Evolutionary conservation across 106 monocot genomes (phyloP).

Genomic region (Phalaenopsis aphrodite): DNA sequence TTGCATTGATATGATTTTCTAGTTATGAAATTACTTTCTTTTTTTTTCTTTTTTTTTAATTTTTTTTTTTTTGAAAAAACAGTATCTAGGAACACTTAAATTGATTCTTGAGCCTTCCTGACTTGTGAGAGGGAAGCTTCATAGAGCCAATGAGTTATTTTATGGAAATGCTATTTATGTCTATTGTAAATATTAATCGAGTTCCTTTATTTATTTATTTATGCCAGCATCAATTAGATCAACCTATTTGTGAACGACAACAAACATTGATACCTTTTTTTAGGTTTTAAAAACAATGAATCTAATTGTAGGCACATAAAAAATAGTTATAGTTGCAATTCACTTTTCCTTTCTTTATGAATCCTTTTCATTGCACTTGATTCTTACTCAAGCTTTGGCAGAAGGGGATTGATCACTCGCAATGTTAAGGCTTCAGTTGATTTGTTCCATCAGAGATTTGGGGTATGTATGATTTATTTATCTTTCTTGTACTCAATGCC

Average conservation of each 20-base stretch:
- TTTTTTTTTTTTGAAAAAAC: too few relatives aligned
- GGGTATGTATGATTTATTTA: constrained; percentile 36
- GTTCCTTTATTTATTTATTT: background rate
- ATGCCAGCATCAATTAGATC: background rate
- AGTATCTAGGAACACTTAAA: background rate
- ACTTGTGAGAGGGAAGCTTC: background rate
- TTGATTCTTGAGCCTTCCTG: background rate
- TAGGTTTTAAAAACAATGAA: background rate
- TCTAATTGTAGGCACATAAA: background rate
- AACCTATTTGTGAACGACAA: background rate
- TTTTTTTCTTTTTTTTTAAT: too few relatives aligned
- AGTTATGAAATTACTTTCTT: too few relatives aligned
- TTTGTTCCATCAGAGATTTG: constrained; percentile 78
- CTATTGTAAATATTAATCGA: background rate
- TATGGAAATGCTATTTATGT: background rate
- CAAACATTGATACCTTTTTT: background rate
- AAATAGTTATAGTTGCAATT: background rate
- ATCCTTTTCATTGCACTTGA: background rate
- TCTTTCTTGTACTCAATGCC: background rate
- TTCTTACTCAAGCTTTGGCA: constrained; percentile 23
- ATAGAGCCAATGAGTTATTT: background rate
- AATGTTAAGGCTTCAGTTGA: constrained; percentile 88
- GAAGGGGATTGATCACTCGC: constrained; percentile 93
- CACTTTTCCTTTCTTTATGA: background rate
- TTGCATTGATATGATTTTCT: too few relatives aligned